A percentile compares a stretch with the other conserved stretches of the same genome.
Conservation (phyloP, 805 yeast species). For the Yarrowia sp. region DNA sequence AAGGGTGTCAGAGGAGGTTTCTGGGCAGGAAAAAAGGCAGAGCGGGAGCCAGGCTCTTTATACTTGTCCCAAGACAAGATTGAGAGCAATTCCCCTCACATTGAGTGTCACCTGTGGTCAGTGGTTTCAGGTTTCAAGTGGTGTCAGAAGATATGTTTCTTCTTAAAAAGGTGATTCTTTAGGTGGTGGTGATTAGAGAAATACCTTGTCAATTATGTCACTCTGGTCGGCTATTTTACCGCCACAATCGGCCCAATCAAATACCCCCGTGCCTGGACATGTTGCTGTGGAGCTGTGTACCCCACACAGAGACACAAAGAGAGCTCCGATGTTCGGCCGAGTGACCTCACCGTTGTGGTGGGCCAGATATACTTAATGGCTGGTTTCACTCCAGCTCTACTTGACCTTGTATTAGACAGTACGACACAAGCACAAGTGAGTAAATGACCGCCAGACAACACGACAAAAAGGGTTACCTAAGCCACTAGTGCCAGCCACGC, state of each 20-base stretch:
- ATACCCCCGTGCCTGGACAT: background rate
- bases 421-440: too few species aligned
- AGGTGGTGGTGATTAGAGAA: too few species aligned
- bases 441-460: too few species aligned
- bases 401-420: background rate
- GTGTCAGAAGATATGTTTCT: too few species aligned
- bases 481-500: too few species aligned
- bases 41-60: background rate
- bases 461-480: too few species aligned
- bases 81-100: background rate
- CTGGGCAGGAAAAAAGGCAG: background rate
- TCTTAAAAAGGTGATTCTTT: too few species aligned
- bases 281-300: background rate
- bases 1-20: too few species aligned
- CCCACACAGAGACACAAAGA: background rate
- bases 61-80: background rate
- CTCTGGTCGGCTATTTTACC: background rate
- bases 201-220: too few species aligned
- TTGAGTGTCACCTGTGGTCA: too few species aligned
- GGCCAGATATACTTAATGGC: background rate
- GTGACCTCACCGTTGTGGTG: too few species aligned
- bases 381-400: background rate
- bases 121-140: too few species aligned
- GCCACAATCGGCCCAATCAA: background rate
- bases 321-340: slow-evolving; percentile 8